Evolutionary conservation across 768 basidiomycete species (phyloP), one percentile per base, ranked within the genome.

Genomic region (Russula sp.): DNA sequence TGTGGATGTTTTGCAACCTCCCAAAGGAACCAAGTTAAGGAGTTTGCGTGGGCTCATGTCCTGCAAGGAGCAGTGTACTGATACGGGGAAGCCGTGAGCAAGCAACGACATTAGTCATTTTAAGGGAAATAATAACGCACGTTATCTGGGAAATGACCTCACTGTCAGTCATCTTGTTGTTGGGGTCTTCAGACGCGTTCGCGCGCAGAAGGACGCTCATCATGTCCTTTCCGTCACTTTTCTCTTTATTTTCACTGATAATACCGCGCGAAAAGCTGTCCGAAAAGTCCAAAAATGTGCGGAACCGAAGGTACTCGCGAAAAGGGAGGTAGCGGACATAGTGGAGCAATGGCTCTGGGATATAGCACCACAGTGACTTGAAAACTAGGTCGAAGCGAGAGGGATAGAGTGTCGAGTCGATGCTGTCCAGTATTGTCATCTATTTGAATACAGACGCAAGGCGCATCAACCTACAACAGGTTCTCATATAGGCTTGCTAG

Each of bases 171-270:
- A 68, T 26, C 36, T 57, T 66, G 42, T 32, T 6, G 2, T 42
- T 22, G 7, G 52, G 53, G 40, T 63, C 28, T 51, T 56, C 57
- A 1, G 67, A 62, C 11, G 42, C 24, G n/a, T 68, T 68, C 28
- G 67, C 65, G 44, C 65, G 67, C 24, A 62, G 34, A n/a, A 68
- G 65, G 20, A 66, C 57, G 54, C 66, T 67, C 8, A 67, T 38
- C 30, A 68, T 26, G 50, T 68, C 67, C 26, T 62, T 66, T n/a
- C 67, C 65, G 26, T 59, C 67, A 22, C 40, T n/a, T n/a, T 36
- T 56, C 16, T 34, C 20, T 16, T 26, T 30, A 32, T 34, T 67
- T 11, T 68, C 38, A 28, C 42, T 46, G n/a, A 68, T 34, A 38
- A 68, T 5, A 16, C 46, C 48, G 1, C 36, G 57, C 26, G 67